phyloP scores from a whole-genome alignment of 2,329 filamentous ascomycete genomes.

The Calonectria henricotiae region DNA sequence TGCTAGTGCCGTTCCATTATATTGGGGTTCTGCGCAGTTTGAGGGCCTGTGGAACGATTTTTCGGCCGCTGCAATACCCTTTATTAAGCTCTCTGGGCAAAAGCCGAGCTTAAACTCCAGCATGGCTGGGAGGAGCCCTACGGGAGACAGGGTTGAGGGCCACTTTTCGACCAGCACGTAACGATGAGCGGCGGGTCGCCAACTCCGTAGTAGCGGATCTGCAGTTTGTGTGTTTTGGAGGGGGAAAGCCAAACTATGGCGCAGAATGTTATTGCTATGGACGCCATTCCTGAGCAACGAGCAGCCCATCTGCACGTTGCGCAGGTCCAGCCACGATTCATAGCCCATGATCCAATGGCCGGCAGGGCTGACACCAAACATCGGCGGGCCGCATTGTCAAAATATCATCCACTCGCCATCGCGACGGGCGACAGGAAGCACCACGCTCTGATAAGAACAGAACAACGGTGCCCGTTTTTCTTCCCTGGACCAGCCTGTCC shows the following conservation, averaged over 20 bases:
- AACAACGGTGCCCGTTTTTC: no score
- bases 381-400: constrained; percentile 2
- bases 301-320: not conserved
- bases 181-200: constrained; percentile 7
- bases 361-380: constrained; percentile 20
- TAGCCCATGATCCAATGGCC: not conserved
- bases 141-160: constrained; percentile 4
- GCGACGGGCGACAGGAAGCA: not conserved
- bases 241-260: not conserved
- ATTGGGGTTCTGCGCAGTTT: constrained; percentile 20
- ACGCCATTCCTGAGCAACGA: constrained; percentile 14
- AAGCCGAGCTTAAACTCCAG: constrained; percentile 7
- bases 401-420: not conserved
- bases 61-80: constrained; percentile 6
- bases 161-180: not conserved
- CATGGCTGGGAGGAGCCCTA: constrained; percentile 14
- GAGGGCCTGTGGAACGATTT: not conserved
- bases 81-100: constrained; percentile 32
- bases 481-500: constrained; percentile 24
- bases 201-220: constrained; percentile 12
- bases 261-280: constrained; percentile 11
- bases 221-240: not conserved
- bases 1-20: constrained; percentile 23
- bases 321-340: constrained; percentile 9
- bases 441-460: not conserved